phyloP scores from a whole-genome alignment of 306 rosid species.

The Coriaria nepalensis region DNA sequence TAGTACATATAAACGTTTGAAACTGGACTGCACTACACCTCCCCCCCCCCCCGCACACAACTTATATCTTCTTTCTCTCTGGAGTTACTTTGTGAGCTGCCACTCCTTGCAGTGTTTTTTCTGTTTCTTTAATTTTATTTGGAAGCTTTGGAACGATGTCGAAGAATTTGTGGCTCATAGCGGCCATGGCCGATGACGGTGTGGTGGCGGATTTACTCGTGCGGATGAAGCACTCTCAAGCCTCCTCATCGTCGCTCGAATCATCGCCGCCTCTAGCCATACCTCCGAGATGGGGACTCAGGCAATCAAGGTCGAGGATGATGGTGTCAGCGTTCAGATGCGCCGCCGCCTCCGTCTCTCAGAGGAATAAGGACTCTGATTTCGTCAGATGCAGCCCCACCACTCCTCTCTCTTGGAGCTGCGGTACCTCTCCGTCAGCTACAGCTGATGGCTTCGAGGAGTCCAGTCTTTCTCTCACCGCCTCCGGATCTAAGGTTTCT shows the following conservation, averaged over 20 bases:
- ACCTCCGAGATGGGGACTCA: slow-evolving; percentile 43
- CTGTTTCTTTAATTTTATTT: slow-evolving; percentile 23
- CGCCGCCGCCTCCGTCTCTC: slow-evolving; percentile 25
- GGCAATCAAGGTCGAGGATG: slow-evolving; percentile 47
- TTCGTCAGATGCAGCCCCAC: slow-evolving; percentile 83
- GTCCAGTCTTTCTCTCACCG: slow-evolving; percentile 21
- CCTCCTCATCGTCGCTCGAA: slow-evolving; percentile 20
- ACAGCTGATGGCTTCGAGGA: slow-evolving; percentile 69
- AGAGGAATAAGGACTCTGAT: slow-evolving; percentile 27
- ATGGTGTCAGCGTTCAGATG: slow-evolving; percentile 23
- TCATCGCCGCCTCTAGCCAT: slow-evolving; percentile 13
- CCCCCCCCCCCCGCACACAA: slow-evolving; percentile 25
- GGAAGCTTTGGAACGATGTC: slow-evolving; percentile 44
- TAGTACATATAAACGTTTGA: slow-evolving; percentile 8
- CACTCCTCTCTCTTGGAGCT: slow-evolving; percentile 95
- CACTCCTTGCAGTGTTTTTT: not conserved
- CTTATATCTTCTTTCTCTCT: slow-evolving; percentile 9
- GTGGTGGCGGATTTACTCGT: slow-evolving; percentile 59
- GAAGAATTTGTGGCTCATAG: slow-evolving; percentile 48
- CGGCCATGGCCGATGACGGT: slow-evolving; percentile 61
- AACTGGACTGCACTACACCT: slow-evolving; percentile 43
- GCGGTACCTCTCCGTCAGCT: slow-evolving; percentile 55
- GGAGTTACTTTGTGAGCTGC: slow-evolving; percentile 3
- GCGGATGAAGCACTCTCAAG: slow-evolving; percentile 45
- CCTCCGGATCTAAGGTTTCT: slow-evolving; percentile 80